phyloP scores from a whole-genome alignment of 179 eudicot genomes.

The Corrigiola litoralis region DNA sequence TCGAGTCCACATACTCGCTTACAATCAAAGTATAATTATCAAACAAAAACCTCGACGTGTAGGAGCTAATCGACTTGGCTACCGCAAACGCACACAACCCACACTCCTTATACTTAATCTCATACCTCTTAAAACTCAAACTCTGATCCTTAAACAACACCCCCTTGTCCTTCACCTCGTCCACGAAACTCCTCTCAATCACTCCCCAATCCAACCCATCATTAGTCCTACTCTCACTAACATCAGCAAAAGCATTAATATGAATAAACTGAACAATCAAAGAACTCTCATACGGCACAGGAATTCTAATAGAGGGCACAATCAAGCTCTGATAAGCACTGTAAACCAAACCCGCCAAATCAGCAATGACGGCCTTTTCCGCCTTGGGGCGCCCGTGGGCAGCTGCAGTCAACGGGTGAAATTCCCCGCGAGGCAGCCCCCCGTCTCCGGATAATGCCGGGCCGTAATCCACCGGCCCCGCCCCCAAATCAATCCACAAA shows the following conservation, averaged over 20 bases:
- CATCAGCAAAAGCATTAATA: slow-evolving; percentile 31
- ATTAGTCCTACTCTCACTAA: slow-evolving; percentile 24
- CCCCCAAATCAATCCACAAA: slow-evolving; percentile 79
- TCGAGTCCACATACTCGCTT: slow-evolving; percentile 91
- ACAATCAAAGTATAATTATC: slow-evolving; percentile 93
- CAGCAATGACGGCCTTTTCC: slow-evolving; percentile 63
- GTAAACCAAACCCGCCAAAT: slow-evolving; percentile 69
- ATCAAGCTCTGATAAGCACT: slow-evolving; percentile 84
- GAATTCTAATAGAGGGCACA: slow-evolving; percentile 83
- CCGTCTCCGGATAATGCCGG: slow-evolving; percentile 91
- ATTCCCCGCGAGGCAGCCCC: slow-evolving; percentile 68
- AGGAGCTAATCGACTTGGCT: slow-evolving; percentile 59
- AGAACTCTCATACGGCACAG: slow-evolving; percentile 65
- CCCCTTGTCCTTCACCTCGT: slow-evolving; percentile 56
- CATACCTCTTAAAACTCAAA: slow-evolving; percentile 64
- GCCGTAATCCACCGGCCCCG: slow-evolving; percentile 92
- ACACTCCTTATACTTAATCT: slow-evolving; percentile 58
- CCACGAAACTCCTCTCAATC: slow-evolving; percentile 59
- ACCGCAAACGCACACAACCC: slow-evolving; percentile 75
- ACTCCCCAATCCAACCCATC: slow-evolving; percentile 65
- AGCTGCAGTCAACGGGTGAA: slow-evolving; percentile 69
- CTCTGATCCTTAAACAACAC: slow-evolving; percentile 67
- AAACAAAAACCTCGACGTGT: slow-evolving; percentile 88
- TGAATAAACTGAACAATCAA: slow-evolving; percentile 78
- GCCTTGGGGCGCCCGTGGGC: slow-evolving; percentile 64